A percentile compares a stretch with the other conserved stretches of the same genome.
phyloP scores from a whole-genome alignment of 805 yeast species.

The Hanseniaspora thailandica region DNA sequence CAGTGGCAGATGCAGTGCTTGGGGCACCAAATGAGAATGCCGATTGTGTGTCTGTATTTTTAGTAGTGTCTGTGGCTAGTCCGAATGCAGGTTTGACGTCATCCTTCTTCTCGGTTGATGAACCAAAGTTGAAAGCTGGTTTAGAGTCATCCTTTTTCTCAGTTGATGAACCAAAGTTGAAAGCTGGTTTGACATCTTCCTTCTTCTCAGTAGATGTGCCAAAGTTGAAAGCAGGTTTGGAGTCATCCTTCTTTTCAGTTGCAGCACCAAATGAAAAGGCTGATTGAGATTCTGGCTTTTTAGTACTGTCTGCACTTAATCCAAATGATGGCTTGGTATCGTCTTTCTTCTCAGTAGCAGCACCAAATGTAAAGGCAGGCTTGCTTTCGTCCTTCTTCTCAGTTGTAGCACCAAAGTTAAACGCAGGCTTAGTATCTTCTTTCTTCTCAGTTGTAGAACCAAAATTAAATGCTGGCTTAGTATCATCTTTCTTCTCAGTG shows the following conservation, averaged over 20 bases:
- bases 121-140: not conserved
- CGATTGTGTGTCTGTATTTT: no score
- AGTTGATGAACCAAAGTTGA: not conserved
- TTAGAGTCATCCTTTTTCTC: not conserved
- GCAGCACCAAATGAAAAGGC: not conserved
- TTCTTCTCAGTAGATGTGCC: constrained; percentile 8
- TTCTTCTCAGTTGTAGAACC: not conserved
- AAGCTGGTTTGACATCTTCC: not conserved
- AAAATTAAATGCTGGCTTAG: constrained; percentile 14
- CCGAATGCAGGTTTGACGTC: no score
- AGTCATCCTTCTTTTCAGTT: not conserved
- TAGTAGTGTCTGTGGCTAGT: no score
- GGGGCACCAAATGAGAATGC: constrained; percentile 9
- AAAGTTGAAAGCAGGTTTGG: constrained; percentile 10
- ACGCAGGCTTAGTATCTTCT: not conserved
- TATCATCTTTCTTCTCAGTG: not conserved
- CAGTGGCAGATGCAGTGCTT: not conserved
- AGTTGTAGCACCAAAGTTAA: not conserved
- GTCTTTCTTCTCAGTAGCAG: not conserved
- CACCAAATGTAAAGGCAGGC: not conserved
- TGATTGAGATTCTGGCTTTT: no score
- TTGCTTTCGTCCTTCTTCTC: not conserved
- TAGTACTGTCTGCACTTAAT: no score
- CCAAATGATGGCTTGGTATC: not conserved
- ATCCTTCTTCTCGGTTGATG: not conserved